phyloP scores from a whole-genome alignment of 805 yeast genomes.

The Debaryomyces hansenii region DNA sequence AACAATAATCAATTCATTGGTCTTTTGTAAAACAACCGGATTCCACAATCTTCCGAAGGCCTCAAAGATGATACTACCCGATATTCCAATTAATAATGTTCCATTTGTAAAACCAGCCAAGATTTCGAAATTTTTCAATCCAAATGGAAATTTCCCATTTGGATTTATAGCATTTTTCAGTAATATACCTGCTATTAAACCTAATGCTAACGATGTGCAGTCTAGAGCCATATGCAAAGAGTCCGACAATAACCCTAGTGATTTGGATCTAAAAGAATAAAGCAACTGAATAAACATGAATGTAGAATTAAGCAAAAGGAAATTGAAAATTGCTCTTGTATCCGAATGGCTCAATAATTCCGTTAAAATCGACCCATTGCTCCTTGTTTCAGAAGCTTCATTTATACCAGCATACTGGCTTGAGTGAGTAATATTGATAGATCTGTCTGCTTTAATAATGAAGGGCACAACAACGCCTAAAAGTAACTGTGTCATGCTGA shows the following conservation, averaged over 20 bases:
- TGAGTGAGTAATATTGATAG: not conserved
- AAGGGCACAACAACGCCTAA: constrained; percentile 17
- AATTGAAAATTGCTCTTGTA: constrained; percentile 86
- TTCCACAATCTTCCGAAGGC: constrained; percentile 77
- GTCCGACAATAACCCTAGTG: constrained; percentile 88
- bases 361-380: constrained; percentile 19
- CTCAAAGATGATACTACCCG: constrained; percentile 83
- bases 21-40: constrained; percentile 76
- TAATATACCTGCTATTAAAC: constrained; percentile 76
- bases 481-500: constrained; percentile 6
- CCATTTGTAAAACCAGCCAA: constrained; percentile 96
- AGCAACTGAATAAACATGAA: constrained; percentile 94
- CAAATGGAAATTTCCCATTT: constrained; percentile 76
- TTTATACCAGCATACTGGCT: not conserved
- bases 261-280: constrained; percentile 89
- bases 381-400: not conserved
- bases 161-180: constrained; percentile 45
- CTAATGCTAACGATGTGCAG: constrained; percentile 86
- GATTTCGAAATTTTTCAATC: constrained; percentile 80
- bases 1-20: constrained; percentile 82
- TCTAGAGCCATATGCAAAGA: constrained; percentile 96
- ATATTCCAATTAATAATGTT: constrained; percentile 80
- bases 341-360: constrained; percentile 48
- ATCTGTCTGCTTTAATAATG: constrained; percentile 19
- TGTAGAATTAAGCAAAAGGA: constrained; percentile 78